A percentile compares a stretch with the other conserved stretches of the same genome.
Conservation (phyloP, 2,329 filamentous ascomycete species). For the Chlorencoelia australis region DNA sequence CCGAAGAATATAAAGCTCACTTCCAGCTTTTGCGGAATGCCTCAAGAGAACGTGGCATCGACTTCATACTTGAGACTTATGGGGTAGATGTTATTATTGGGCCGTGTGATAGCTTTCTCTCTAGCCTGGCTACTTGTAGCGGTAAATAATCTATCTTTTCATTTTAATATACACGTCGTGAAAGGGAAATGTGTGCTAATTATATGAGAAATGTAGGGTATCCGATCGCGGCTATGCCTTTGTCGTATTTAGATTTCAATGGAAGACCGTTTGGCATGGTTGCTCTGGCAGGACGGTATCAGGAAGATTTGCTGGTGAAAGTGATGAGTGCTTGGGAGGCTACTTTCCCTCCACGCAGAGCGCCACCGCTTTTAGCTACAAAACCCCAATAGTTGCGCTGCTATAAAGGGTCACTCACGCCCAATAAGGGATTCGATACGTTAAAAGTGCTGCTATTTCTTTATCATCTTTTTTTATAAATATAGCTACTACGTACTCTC, state of each 20-base stretch:
- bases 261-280: conserved; percentile 2
- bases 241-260: conserved; percentile 3
- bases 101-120: background rate
- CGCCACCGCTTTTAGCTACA: no score
- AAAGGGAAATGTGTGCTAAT: no score
- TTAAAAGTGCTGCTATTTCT: no score
- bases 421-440: no score
- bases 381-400: no score
- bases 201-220: conserved; percentile 5
- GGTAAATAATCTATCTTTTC: background rate
- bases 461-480: no score
- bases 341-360: background rate
- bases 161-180: no score
- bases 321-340: conserved; percentile 4
- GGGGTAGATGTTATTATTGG: conserved; percentile 5
- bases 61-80: background rate
- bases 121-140: background rate
- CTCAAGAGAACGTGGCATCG: background rate
- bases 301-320: conserved; percentile 1
- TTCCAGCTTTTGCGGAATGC: background rate
- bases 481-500: no score
- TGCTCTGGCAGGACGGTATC: background rate
- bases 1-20: background rate
- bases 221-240: conserved; percentile 1
- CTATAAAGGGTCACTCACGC: no score